Base-by-base conservation (phyloP, 1,284 basidiomycete species). In the Pisolithus thermaeus region DNA sequence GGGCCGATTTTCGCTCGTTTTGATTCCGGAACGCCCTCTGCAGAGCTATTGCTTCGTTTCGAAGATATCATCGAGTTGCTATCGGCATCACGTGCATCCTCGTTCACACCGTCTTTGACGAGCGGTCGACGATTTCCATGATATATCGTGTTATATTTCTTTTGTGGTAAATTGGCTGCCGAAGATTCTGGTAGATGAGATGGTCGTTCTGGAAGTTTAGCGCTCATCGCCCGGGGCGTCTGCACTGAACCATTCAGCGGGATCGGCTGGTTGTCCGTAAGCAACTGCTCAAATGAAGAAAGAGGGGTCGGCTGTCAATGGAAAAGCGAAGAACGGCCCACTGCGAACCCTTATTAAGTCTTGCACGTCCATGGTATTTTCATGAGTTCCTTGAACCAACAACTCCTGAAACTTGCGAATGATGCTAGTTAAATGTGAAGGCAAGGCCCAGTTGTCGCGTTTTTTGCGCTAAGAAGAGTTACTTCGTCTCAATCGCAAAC, bases 331-430 rank as follows among this genome's bases (percentile, higher is more conserved):
- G 72, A 72, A 70, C 63, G 67, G 75, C 68, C 74, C 74, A 73
- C 64, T 76, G 79, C 83, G 78, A 82, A 85, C 83, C 81, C 77
- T 83, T 54, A 80, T 79, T 52, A 81, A 72, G 58, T 68, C 71
- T 69, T 75, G 72, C 49, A 80, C 68, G 56, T 77, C 74, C 59
- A 57, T 58, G 50, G 56, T 59, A 28, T 63, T 59, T 57, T 71
- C 65, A 55, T 64, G 59, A 16, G 52, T 50, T 47, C 56, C 55
- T 7, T 47, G 56, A 53, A 56, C 61, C 5, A 69, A 53, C 45
- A 69, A 59, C 20, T 58, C 57, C 56, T 71, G 67, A 27, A 79
- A 62, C 50, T 69, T 71, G 57, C 66, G 67, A 56, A 81, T 62
- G 22, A 68, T 63, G 30, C 70, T 59, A 11, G 69, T 55, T 32